Conservation (phyloP, 2,329 filamentous ascomycete genomes). For the Akanthomyces dipterigenus region DNA sequence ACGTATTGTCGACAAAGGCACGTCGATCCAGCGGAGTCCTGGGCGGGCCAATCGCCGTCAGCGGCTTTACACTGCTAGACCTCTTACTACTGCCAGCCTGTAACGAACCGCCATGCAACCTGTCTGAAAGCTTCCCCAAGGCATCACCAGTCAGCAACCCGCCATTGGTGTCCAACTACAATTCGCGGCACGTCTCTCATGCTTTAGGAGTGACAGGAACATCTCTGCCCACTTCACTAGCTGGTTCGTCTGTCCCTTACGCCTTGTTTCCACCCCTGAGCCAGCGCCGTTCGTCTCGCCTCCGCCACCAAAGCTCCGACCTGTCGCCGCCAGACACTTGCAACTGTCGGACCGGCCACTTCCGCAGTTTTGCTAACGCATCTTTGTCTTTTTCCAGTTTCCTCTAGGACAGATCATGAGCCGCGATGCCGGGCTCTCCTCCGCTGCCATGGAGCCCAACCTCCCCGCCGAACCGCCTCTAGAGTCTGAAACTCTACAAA, state of each 20-base stretch:
- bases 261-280: not conserved
- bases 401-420: slow-evolving; percentile 24
- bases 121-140: not conserved
- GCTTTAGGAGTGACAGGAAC: not conserved
- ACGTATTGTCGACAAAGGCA: slow-evolving; percentile 5
- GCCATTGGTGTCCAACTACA: slow-evolving; percentile 5
- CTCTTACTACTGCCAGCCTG: not conserved
- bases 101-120: not conserved
- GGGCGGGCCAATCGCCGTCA: slow-evolving; percentile 1
- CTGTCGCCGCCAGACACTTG: not conserved
- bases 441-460: slow-evolving; percentile 19
- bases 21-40: slow-evolving; percentile 1
- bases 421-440: slow-evolving; percentile 23
- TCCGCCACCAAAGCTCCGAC: not conserved
- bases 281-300: not conserved
- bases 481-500: slow-evolving; percentile 12
- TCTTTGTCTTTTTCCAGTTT: slow-evolving; percentile 12
- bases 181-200: slow-evolving; percentile 5
- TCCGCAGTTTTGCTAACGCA: slow-evolving; percentile 11
- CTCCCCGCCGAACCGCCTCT: slow-evolving; percentile 2
- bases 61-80: not conserved
- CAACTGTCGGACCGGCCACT: not conserved
- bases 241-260: not conserved
- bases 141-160: slow-evolving; percentile 7
- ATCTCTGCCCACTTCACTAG: not conserved